Evolutionary conservation across 805 yeast species (phyloP).

Genomic region (Candida boidinii): DNA sequence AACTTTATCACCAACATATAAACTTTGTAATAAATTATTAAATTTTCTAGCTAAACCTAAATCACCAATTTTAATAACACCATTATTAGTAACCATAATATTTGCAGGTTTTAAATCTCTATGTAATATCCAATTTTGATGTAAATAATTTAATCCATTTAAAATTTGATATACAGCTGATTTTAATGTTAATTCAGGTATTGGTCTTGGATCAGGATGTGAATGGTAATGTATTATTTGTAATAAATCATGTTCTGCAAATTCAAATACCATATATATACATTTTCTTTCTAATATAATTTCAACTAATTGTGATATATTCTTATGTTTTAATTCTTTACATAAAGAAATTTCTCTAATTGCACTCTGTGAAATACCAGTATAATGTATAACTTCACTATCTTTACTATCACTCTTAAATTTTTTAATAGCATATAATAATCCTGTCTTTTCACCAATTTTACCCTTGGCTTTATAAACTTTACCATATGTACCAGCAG

Average conservation of each 20-base stretch:
- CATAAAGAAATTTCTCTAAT: slow-evolving; percentile 95
- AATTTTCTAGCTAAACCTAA: slow-evolving; percentile 85
- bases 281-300: slow-evolving; percentile 80
- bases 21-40: slow-evolving; percentile 76
- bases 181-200: slow-evolving; percentile 72
- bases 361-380: slow-evolving; percentile 94
- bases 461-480: slow-evolving; percentile 78
- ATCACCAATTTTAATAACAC: slow-evolving; percentile 94
- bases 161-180: slow-evolving; percentile 88
- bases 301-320: slow-evolving; percentile 73
- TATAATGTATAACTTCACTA: slow-evolving; percentile 72
- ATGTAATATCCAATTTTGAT: slow-evolving; percentile 94
- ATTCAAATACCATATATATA: slow-evolving; percentile 92
- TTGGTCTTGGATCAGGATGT: slow-evolving; percentile 74
- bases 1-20: slow-evolving; percentile 89
- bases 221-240: slow-evolving; percentile 93
- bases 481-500: slow-evolving; percentile 96
- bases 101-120: slow-evolving; percentile 96
- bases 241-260: slow-evolving; percentile 89
- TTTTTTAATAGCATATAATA: slow-evolving; percentile 80
- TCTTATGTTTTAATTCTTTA: slow-evolving; percentile 73
- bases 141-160: slow-evolving; percentile 85
- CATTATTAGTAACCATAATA: slow-evolving; percentile 86
- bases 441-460: slow-evolving; percentile 11
- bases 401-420: slow-evolving; percentile 92